Evolutionary conservation across 495 filamentous ascomycete species (phyloP).

Genomic region (Parathielavia appendiculata): DNA sequence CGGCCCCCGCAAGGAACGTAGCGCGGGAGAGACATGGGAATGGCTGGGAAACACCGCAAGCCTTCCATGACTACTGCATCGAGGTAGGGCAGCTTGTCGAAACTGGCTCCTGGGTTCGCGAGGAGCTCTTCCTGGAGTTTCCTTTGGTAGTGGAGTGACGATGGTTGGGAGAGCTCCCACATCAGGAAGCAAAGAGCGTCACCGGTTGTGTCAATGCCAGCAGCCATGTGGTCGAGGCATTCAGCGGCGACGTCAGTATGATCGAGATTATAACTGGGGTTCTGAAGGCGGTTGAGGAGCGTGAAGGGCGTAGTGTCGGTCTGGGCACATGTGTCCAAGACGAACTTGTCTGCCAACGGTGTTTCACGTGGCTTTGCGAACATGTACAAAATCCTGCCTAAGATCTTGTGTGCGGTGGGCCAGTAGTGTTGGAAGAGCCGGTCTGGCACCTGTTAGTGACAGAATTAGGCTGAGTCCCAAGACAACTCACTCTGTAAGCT

Average conservation of each 20-base stretch:
- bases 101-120: constrained; percentile 26
- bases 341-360: constrained; percentile 42
- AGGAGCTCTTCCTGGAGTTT: constrained; percentile 47
- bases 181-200: constrained; percentile 61
- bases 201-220: constrained; percentile 64
- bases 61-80: constrained; percentile 59
- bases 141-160: constrained; percentile 42
- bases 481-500: constrained; percentile 54
- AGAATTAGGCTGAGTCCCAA: background rate
- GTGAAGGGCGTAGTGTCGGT: constrained; percentile 40
- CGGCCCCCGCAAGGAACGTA: constrained; percentile 52
- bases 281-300: constrained; percentile 41
- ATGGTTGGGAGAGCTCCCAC: constrained; percentile 58
- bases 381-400: constrained; percentile 36
- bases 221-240: constrained; percentile 51
- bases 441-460: constrained; percentile 27
- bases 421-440: constrained; percentile 41
- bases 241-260: constrained; percentile 44
- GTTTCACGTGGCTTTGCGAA: constrained; percentile 44
- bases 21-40: constrained; percentile 62
- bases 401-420: constrained; percentile 35
- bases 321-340: constrained; percentile 35
- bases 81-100: constrained; percentile 54
- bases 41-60: constrained; percentile 55
- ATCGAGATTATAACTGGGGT: constrained; percentile 25